These are phyloP conservation scores for Tripterygium wilfordii DNA, from an alignment of 177 flowering plant genomes.

Conservation along the genomic window DNA sequence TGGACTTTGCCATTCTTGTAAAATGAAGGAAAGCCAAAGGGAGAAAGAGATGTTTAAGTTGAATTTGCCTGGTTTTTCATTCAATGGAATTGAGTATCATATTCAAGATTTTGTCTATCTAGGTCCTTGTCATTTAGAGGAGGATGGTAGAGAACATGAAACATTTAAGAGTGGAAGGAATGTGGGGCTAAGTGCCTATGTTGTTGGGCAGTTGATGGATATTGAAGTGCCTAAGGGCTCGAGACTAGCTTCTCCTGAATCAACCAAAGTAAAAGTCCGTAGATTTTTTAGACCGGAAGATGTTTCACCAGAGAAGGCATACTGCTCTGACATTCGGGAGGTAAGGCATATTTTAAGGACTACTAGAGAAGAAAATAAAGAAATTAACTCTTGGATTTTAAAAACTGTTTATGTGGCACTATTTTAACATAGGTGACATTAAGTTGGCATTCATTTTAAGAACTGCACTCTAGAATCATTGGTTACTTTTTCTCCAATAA, in stretches of 20 bases:
- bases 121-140: slow-evolving; percentile 41
- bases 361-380: no score
- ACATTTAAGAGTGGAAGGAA: slow-evolving; percentile 79
- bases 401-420: no score
- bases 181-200: slow-evolving; percentile 82
- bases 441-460: no score
- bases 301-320: slow-evolving; percentile 75
- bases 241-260: slow-evolving; percentile 24
- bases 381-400: no score
- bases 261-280: slow-evolving; percentile 52
- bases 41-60: slow-evolving; percentile 36
- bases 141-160: slow-evolving; percentile 19
- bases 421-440: no score
- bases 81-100: slow-evolving; percentile 46
- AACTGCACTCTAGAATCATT: no score
- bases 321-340: slow-evolving; percentile 79
- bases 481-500: no score
- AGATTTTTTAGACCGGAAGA: slow-evolving; percentile 96
- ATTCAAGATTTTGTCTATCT: slow-evolving; percentile 71
- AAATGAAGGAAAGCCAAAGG: slow-evolving; percentile 27
- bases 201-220: slow-evolving; percentile 69
- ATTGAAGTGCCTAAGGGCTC: slow-evolving; percentile 31
- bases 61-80: slow-evolving; percentile 45
- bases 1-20: slow-evolving; percentile 68
- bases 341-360: slow-evolving; percentile 37